Base-by-base conservation (phyloP, 345 rosid species). In the Bretschneidera sinensis region DNA sequence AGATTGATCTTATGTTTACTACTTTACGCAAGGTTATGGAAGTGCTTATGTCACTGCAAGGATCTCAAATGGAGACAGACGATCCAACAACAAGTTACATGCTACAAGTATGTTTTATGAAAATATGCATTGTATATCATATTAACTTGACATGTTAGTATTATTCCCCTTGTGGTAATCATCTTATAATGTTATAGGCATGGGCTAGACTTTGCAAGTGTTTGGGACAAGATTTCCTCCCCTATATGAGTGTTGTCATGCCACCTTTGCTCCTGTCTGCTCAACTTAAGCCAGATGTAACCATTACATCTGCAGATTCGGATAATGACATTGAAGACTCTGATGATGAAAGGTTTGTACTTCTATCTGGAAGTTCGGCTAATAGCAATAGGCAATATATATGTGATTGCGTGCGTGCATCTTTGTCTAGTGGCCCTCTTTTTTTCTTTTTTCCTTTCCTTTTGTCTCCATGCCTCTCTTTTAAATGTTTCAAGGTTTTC, bases 131-230 rank as follows among this genome's bases (percentile, higher is more conserved):
- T 11, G 15, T 4, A 9, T 39, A 14, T 39, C 4, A 39, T 28
- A 28, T 28, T 28, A 28, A n/a, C 8, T 28, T 28, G 8, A 28
- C 33, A 39, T 39, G 45, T 9, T 13, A 39, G 35, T n/a, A n/a
- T 54, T 48, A 33, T 47, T 68, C 47, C 18, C 49, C 21, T 64
- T 20, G 39, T 57, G 21, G 67, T 50, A 56, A 23, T 61, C 61
- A 21, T 19, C 47, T 43, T 60, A 45, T 23, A 33, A 49, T 73
- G 48, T 66, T 64, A 17, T 70, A 95, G 97, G 99, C 98, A 21
- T 95, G 99, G 99, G 98, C 99, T 54, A 83, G 99, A 68, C 96
- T 95, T 50, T 95, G 99, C 88, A 95, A 95, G 74, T 95, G 99
- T 74, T 74, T 95, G 68, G 99, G 99, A 45, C 98, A 88, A 68